Base-by-base conservation (phyloP, 495 filamentous ascomycete genomes). In the Cudoniella acicularis region DNA sequence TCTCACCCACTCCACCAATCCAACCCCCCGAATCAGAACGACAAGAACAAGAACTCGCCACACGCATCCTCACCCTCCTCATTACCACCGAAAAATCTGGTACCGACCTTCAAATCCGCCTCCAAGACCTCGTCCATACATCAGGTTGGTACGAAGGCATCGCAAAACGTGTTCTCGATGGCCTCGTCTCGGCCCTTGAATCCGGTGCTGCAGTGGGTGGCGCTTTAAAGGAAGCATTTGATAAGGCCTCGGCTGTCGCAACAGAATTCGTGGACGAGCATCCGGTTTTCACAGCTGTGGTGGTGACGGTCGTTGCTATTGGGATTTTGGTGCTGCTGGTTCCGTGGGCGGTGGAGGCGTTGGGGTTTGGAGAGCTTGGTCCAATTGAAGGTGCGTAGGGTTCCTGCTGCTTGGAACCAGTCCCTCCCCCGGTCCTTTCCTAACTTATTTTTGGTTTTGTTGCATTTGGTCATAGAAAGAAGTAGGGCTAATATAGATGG, bases 321-420 rank as follows among this genome's bases (percentile, higher is more conserved):
- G 81, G 79, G 2, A 64, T 84, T 11, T 49, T 83, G 58, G 72
- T 67, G 10, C 2, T 74, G 10, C 36, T 83, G 59, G 56, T 64
- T 47, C 79, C 79, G 8, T 74, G 69, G 69, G 68, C 70, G 18
- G 26, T 84, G 22, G 73, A 75, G 59, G 61, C 68, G 18, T 49
- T 84, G 20, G 81, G 81, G 11, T 83, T 83, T 64, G 74, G 54
- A 1, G 75, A 72, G 58, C 30, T 75, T 45, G 81, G 80, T 16
- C 76, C 77, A 1, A 61, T 79, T 53, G 73, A 73, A 62, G 76
- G 74, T 72, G 55, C 61, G 70, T 66, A 54, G 10, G n/a, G n/a
- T n/a, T n/a, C n/a, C n/a, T n/a, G n/a, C n/a, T n/a, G n/a, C n/a
- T n/a, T n/a, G n/a, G n/a, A n/a, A n/a, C n/a, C n/a, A n/a, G n/a